Conservation (phyloP, 805 yeast genomes). For the Kuraishia hungarica region DNA sequence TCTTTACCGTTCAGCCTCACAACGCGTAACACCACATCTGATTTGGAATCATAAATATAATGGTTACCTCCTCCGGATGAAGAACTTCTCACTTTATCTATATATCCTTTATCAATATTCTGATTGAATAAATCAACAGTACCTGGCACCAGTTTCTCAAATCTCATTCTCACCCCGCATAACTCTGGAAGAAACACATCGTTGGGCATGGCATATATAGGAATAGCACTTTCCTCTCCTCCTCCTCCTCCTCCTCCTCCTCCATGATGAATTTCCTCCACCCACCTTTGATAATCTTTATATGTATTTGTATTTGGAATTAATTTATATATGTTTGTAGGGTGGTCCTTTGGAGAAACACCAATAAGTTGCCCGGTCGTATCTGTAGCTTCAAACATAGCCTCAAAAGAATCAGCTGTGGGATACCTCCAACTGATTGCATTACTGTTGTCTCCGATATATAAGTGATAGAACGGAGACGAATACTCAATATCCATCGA, state of each 20-base stretch:
- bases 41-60: background rate
- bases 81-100: constrained; percentile 16
- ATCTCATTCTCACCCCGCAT: constrained; percentile 30
- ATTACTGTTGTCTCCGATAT: background rate
- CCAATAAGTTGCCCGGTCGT: background rate
- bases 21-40: constrained; percentile 10
- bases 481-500: constrained; percentile 3
- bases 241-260: background rate
- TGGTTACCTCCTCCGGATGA: constrained; percentile 7
- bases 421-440: constrained; percentile 3
- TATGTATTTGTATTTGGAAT: constrained; percentile 2
- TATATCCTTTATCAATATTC: constrained; percentile 28
- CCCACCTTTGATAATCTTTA: background rate
- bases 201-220: constrained; percentile 10
- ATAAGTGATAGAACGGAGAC: constrained; percentile 3
- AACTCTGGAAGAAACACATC: constrained; percentile 33
- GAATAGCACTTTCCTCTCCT: background rate
- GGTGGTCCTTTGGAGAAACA: background rate
- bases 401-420: constrained; percentile 19
- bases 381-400: constrained; percentile 13
- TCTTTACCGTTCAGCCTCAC: constrained; percentile 17
- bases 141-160: constrained; percentile 37
- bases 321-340: background rate
- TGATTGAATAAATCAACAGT: constrained; percentile 9
- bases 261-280: background rate